Base-by-base conservation (phyloP, 2,329 filamentous ascomycete genomes). In the Sclerotinia minor region DNA sequence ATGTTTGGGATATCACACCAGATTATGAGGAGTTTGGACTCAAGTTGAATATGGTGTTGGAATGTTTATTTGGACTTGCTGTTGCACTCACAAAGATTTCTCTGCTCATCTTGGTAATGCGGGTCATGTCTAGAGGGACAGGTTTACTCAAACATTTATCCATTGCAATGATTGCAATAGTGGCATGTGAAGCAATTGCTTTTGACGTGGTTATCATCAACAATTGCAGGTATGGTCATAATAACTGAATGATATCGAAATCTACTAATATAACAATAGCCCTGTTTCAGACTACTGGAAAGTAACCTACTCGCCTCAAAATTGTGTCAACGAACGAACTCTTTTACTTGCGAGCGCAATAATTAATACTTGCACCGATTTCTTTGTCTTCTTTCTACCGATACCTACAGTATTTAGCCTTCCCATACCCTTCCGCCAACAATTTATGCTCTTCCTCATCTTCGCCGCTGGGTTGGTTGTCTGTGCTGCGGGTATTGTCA, bases 281-380 rank as follows among this genome's bases (percentile, higher is more conserved):
- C 79, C 79, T 17, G 58, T 80, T 6, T 77, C 76, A 11, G 74
- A 72, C 13, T 79, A 77, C 69, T 81, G 80, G 79, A 77, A 75
- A 1, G 55, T 79, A 1, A 76, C 76, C 1, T 24, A 68, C 47
- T 44, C 59, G 19, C 74, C 76, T 1, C 75, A 77, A 57, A 69
- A 81, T 17, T 81, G 83, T 63, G 80, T 85, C 58, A 72, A 84
- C 24, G 79, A 87, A 69, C 79, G 81, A 6, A 76, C 78, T 0
- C 83, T 85, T 65, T 79, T 86, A 44, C 79, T 84, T 38, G 80
- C 80, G 47, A 80, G 85, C 57, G 84, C 85, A 5, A 82, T 84
- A 29, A 80, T 87, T 69, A 88, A 88, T 75, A 87, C 87, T 54
- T 73, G 82, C 52, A 86, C 84, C 13, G 85, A 89, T 75, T 80